Percentiles rank a stretch among this genome's conserved stretches.
Conservation (phyloP, 2,329 filamentous ascomycete species). For the Immersiporthe knoxdaviesiana region DNA sequence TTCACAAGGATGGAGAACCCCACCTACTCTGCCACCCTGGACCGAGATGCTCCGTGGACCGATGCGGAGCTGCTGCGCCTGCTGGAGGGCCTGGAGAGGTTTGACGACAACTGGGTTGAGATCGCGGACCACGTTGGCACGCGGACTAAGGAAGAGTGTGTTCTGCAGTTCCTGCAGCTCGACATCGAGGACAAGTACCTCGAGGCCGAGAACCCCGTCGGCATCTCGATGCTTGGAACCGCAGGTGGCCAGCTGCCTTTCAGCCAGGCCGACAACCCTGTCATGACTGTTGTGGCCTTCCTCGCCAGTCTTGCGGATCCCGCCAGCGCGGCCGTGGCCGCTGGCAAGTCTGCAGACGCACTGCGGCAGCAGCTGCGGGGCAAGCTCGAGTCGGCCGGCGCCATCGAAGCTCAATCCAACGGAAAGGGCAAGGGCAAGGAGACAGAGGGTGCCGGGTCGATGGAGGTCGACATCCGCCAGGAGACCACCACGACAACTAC, state of each 20-base stretch:
- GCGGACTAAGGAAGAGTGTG: slow-evolving; percentile 91
- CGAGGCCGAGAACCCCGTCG: slow-evolving; percentile 71
- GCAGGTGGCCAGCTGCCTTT: slow-evolving; percentile 84
- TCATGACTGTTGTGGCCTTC: slow-evolving; percentile 95
- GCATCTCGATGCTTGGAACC: slow-evolving; percentile 69
- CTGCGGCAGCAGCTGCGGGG: slow-evolving; percentile 80
- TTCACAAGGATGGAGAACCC: slow-evolving; percentile 90
- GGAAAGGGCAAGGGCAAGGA: slow-evolving; percentile 63
- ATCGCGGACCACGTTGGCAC: slow-evolving; percentile 92
- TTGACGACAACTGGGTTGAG: slow-evolving; percentile 93
- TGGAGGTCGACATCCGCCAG: slow-evolving; percentile 65
- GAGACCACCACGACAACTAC: slow-evolving; percentile 52
- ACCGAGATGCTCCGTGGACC: slow-evolving; percentile 87
- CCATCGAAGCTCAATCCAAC: slow-evolving; percentile 46
- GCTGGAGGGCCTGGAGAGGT: slow-evolving; percentile 87
- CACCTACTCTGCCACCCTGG: slow-evolving; percentile 75
- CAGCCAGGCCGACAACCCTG: slow-evolving; percentile 90
- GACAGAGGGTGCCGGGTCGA: slow-evolving; percentile 54
- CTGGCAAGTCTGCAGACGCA: slow-evolving; percentile 83
- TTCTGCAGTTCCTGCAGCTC: slow-evolving; percentile 92
- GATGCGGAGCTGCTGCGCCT: slow-evolving; percentile 88
- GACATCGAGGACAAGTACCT: slow-evolving; percentile 98
- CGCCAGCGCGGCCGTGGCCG: slow-evolving; percentile 85
- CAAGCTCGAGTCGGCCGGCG: slow-evolving; percentile 67
- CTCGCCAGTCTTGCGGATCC: slow-evolving; percentile 90